phyloP scores from a whole-genome alignment of 352 stramenopile genomes.

The Globisporangium rhizosaccharum region DNA sequence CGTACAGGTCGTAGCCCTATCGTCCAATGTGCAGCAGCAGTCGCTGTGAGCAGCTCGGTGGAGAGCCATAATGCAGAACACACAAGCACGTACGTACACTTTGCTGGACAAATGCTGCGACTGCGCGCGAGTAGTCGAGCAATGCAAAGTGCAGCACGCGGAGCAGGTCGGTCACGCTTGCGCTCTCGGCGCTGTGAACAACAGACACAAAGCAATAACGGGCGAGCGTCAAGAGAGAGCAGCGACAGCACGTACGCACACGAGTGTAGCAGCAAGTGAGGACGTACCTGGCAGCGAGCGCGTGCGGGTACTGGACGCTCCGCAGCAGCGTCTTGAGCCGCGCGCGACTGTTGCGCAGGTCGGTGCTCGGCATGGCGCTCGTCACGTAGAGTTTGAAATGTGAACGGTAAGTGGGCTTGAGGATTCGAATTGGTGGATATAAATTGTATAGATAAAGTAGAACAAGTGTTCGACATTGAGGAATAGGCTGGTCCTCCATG shows the following conservation, averaged over 20 bases:
- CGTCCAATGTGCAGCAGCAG: not conserved
- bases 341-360: constrained; percentile 52
- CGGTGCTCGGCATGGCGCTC: constrained; percentile 15
- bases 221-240: not conserved
- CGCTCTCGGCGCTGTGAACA: constrained; percentile 22
- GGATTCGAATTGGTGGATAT: no score
- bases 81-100: constrained; percentile 17
- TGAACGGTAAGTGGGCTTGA: no score
- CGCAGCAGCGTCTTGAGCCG: constrained; percentile 56
- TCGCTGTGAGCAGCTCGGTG: not conserved
- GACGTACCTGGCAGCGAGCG: constrained; percentile 22
- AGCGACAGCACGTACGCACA: not conserved
- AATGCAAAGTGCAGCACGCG: constrained; percentile 63
- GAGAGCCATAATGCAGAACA: not conserved
- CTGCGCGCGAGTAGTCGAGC: constrained; percentile 67
- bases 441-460: no score
- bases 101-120: constrained; percentile 46
- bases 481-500: no score
- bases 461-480: no score
- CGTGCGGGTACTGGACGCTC: constrained; percentile 41
- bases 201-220: not conserved
- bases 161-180: constrained; percentile 46
- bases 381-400: not conserved
- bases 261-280: not conserved
- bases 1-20: constrained; percentile 64